A percentile compares a stretch with the other conserved stretches of the same genome.
phyloP scores from a whole-genome alignment of 352 stramenopile genomes.

The Pythium coloratum region DNA sequence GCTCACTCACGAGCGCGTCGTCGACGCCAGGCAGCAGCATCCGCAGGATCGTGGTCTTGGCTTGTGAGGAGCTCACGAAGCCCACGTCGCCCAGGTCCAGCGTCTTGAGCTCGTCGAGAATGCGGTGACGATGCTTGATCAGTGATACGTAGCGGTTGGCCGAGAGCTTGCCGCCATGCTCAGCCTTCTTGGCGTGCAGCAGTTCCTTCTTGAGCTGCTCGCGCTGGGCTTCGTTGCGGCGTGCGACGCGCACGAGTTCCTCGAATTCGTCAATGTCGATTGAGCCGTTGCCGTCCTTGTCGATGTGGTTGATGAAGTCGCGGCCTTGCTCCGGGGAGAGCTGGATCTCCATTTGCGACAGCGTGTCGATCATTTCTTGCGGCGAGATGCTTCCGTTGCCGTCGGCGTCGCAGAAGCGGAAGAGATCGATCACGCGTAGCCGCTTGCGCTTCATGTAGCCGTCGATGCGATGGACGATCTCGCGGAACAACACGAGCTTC shows the following conservation, averaged over 20 bases:
- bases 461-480: constrained; percentile 81
- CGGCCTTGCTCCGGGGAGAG: constrained; percentile 59
- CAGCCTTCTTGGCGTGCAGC: constrained; percentile 35
- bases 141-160: constrained; percentile 42
- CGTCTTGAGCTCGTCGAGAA: constrained; percentile 66
- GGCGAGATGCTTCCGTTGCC: constrained; percentile 77
- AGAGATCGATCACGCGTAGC: constrained; percentile 81
- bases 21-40: constrained; percentile 55
- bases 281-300: constrained; percentile 81
- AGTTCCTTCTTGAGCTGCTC: constrained; percentile 75
- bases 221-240: constrained; percentile 66
- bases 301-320: constrained; percentile 75
- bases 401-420: constrained; percentile 83
- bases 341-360: constrained; percentile 86
- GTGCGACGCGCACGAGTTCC: constrained; percentile 70
- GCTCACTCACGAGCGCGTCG: constrained; percentile 44
- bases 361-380: constrained; percentile 79
- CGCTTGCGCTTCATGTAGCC: constrained; percentile 85
- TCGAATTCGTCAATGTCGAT: constrained; percentile 89
- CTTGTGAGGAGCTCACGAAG: constrained; percentile 39
- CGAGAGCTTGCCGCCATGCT: constrained; percentile 30
- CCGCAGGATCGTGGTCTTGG: constrained; percentile 44
- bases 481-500: constrained; percentile 67
- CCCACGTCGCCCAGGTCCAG: constrained; percentile 38
- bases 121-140: constrained; percentile 53